A percentile compares a stretch with the other conserved stretches of the same genome.
Evolutionary conservation across 2,329 filamentous ascomycete genomes (phyloP).

Genomic region (Cladosporium sp.): DNA sequence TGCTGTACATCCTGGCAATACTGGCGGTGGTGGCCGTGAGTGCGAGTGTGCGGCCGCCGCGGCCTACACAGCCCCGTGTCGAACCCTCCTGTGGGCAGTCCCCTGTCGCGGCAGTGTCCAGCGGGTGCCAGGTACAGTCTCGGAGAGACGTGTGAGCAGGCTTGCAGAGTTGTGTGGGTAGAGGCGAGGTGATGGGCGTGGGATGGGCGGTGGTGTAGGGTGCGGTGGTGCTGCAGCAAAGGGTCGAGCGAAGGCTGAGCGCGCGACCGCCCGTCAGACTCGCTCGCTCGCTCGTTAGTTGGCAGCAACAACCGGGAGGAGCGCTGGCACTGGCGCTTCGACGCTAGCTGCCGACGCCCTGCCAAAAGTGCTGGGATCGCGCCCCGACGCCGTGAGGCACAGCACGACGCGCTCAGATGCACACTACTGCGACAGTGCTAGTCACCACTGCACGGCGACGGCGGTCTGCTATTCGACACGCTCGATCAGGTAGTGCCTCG

Average conservation of each 20-base stretch:
- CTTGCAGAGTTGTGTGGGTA: not conserved
- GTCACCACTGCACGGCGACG: not conserved
- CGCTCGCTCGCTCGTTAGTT: not conserved
- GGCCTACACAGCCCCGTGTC: constrained; percentile 13
- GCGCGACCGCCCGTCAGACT: constrained; percentile 5
- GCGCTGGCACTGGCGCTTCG: not conserved
- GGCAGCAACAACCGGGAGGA: not conserved
- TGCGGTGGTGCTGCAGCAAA: constrained; percentile 10
- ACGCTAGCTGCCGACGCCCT: constrained; percentile 2
- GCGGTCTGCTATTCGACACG: not conserved
- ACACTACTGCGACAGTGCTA: not conserved
- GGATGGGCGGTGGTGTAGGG: not conserved
- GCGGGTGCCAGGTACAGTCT: not conserved
- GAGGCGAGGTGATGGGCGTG: constrained; percentile 1
- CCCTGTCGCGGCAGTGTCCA: constrained; percentile 6
- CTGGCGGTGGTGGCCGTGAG: constrained; percentile 5
- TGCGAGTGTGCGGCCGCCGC: constrained; percentile 12
- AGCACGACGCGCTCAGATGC: not conserved
- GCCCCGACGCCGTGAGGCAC: not conserved
- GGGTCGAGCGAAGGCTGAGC: constrained; percentile 7
- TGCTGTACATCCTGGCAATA: constrained; percentile 7
- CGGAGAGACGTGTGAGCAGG: not conserved
- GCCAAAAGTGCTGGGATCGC: not conserved
- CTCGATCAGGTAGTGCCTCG: not conserved
- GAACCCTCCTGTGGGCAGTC: not conserved